These are phyloP conservation scores for Triangularia verruculosa DNA, from an alignment of 2,329 filamentous ascomycete genomes.

Conservation along the genomic window DNA sequence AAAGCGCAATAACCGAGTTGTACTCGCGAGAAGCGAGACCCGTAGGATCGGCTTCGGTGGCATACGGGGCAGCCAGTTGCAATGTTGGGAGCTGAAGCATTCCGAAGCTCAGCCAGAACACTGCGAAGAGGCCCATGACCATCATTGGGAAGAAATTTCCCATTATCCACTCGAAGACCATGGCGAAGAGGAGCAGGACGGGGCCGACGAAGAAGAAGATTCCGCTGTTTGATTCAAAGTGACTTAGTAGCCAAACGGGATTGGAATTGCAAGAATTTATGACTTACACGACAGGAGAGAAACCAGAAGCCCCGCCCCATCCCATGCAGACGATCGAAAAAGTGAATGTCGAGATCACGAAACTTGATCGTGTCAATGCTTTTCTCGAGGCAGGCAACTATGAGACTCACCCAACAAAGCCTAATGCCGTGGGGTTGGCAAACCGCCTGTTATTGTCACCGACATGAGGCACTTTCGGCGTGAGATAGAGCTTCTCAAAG, in stretches of 20 bases:
- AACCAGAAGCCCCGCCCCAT: conserved; percentile 36
- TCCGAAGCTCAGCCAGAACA: conserved; percentile 51
- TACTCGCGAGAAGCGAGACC: conserved; percentile 43
- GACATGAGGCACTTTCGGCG: conserved; percentile 36
- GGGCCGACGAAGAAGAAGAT: conserved; percentile 44
- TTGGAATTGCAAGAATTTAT: too few species aligned
- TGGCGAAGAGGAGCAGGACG: conserved; percentile 44
- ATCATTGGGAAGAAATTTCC: conserved; percentile 52
- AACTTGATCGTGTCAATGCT: conserved; percentile 23
- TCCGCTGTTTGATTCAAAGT: conserved; percentile 31
- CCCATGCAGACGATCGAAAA: conserved; percentile 39
- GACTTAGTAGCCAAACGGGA: too few species aligned
- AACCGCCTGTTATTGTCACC: conserved; percentile 38
- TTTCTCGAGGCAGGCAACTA: not conserved
- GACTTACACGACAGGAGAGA: conserved; percentile 35
- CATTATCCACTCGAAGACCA: conserved; percentile 52
- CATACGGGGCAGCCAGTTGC: conserved; percentile 43
- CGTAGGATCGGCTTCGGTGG: conserved; percentile 41
- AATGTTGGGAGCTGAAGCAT: conserved; percentile 49
- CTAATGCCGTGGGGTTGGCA: conserved; percentile 38
- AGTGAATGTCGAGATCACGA: conserved; percentile 38
- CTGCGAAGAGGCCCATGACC: conserved; percentile 49
- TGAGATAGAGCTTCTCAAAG: conserved; percentile 41
- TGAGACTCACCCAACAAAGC: conserved; percentile 38
- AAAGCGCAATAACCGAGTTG: conserved; percentile 48